Conservation (phyloP, 106 monocot species). For the Iris macrosiphon region DNA sequence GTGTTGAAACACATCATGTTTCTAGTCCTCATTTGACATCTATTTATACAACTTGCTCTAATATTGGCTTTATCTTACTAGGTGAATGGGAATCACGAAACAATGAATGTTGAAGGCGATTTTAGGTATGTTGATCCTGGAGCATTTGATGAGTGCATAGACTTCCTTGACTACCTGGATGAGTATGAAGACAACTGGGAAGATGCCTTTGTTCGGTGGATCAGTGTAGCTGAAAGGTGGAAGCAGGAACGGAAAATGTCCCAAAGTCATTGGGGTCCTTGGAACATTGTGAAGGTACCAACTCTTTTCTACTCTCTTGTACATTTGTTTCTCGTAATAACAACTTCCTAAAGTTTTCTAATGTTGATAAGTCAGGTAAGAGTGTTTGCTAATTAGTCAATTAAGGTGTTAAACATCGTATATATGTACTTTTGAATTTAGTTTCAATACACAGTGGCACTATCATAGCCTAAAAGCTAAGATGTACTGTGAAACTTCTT, state of each 20-base stretch:
- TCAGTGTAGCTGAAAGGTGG: constrained; percentile 42
- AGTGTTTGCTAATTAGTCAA: no score
- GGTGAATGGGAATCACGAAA: constrained; percentile 98
- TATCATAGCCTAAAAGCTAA: no score
- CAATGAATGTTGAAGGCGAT: constrained; percentile 97
- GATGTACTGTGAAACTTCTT: no score
- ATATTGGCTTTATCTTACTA: constrained; percentile 11
- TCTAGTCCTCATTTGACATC: no score
- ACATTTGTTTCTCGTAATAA: no score
- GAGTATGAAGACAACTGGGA: constrained; percentile 62
- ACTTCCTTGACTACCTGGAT: constrained; percentile 66
- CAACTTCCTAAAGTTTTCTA: no score
- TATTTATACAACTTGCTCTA: background rate
- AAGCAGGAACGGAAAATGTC: constrained; percentile 36
- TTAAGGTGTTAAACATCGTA: no score
- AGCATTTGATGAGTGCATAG: constrained; percentile 77
- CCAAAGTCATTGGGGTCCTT: constrained; percentile 53
- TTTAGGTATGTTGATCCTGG: constrained; percentile 86
- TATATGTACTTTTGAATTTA: no score
- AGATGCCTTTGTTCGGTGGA: constrained; percentile 73
- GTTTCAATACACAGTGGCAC: no score
- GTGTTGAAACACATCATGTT: no score
- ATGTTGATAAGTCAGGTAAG: no score
- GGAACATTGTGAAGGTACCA: constrained; percentile 69
- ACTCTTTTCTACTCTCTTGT: background rate